Conservation (phyloP, 2,329 filamentous ascomycete species). For the Ophiostoma novo-ulmi region DNA sequence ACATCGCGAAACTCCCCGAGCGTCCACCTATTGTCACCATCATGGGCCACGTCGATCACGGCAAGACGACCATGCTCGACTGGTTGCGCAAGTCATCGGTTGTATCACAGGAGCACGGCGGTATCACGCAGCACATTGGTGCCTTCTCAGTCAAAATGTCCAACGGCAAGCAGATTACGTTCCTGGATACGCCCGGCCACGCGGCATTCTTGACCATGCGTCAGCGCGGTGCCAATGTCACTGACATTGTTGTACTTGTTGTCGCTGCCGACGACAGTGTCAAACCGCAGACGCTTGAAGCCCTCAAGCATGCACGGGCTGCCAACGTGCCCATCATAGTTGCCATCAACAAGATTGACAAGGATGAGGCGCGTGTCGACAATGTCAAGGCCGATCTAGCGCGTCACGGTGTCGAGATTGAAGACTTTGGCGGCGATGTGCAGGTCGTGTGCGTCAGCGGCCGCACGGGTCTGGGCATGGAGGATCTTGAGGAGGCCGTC, state of each 20-base stretch:
- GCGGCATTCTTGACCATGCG: conserved; percentile 95
- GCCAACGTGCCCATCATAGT: conserved; percentile 94
- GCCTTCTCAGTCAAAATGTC: conserved; percentile 89
- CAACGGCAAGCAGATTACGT: conserved; percentile 84
- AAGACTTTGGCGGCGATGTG: conserved; percentile 91
- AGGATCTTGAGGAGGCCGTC: conserved; percentile 85
- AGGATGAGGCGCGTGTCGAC: conserved; percentile 72
- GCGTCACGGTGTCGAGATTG: conserved; percentile 78
- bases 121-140: conserved; percentile 97
- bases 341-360: conserved; percentile 96
- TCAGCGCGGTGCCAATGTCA: conserved; percentile 89
- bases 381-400: conserved; percentile 84
- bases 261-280: conserved; percentile 96
- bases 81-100: conserved; percentile 90
- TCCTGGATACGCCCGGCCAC: conserved; percentile 93
- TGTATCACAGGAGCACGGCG: conserved; percentile 85
- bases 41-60: conserved; percentile 98
- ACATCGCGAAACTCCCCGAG: conserved; percentile 61
- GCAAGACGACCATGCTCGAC: conserved; percentile 94
- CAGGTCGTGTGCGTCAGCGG: conserved; percentile 89
- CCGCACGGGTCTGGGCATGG: conserved; percentile 88
- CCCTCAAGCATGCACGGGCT: conserved; percentile 83
- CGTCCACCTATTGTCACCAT: conserved; percentile 95
- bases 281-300: conserved; percentile 94
- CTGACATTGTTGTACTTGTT: conserved; percentile 92